These are phyloP conservation scores for Xylaria arbuscula DNA, from an alignment of 2,329 filamentous ascomycete genomes.

Conservation along the genomic window DNA sequence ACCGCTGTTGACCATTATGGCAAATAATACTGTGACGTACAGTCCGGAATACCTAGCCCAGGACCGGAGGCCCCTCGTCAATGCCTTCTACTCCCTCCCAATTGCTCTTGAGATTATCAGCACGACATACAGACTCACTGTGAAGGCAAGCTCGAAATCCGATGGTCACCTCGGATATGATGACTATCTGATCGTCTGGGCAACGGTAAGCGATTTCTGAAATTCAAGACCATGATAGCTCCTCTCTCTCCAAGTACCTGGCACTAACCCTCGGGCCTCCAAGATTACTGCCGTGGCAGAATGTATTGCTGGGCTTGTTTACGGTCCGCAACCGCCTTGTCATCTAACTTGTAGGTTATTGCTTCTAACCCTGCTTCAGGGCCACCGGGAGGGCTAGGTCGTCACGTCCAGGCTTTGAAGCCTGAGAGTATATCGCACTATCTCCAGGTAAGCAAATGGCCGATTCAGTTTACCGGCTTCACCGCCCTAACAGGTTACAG, in stretches of 20 bases:
- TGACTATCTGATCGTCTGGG: constrained; percentile 47
- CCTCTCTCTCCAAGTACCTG: neutral
- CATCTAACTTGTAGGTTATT: neutral
- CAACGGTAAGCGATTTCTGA: constrained; percentile 40
- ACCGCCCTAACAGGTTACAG: constrained; percentile 35
- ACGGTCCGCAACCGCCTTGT: constrained; percentile 33
- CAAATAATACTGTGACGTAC: constrained; percentile 31
- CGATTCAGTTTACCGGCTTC: no score
- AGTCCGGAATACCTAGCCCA: constrained; percentile 44
- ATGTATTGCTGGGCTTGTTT: constrained; percentile 43
- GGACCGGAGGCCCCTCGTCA: constrained; percentile 37
- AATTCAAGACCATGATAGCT: neutral
- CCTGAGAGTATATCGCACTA: constrained; percentile 35
- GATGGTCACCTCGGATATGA: constrained; percentile 41
- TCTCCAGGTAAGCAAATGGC: constrained; percentile 38
- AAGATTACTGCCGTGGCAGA: constrained; percentile 41
- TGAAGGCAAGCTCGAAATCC: constrained; percentile 39
- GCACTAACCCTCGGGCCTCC: constrained; percentile 11
- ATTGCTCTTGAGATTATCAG: constrained; percentile 45
- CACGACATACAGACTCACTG: constrained; percentile 41
- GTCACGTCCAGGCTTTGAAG: constrained; percentile 42
- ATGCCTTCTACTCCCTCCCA: constrained; percentile 42
- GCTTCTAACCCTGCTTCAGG: constrained; percentile 37
- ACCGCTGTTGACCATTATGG: constrained; percentile 12
- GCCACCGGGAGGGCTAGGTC: constrained; percentile 43